phyloP scores from a whole-genome alignment of 2,329 filamentous ascomycete genomes.

The Aureobasidium pullulans region DNA sequence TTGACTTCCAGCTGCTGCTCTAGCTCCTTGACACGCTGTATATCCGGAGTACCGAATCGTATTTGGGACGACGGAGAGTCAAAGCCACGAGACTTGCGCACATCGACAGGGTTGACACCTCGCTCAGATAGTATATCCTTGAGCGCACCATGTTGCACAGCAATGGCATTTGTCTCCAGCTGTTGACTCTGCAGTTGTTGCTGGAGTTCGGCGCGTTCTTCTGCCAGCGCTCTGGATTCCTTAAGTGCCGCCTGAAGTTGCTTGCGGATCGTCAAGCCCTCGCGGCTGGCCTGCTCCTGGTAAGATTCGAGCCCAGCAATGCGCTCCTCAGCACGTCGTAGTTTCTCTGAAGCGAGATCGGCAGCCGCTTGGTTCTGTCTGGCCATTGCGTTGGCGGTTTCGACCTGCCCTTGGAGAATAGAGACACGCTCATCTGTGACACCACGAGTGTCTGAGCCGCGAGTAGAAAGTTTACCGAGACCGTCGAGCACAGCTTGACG shows the following conservation, averaged over 20 bases:
- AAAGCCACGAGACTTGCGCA: conserved; percentile 62
- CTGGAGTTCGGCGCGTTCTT: conserved; percentile 73
- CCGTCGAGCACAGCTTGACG: conserved; percentile 75
- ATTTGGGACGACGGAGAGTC: conserved; percentile 49
- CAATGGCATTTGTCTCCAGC: conserved; percentile 87
- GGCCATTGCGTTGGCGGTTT: conserved; percentile 69
- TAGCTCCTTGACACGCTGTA: conserved; percentile 70
- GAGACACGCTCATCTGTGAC: conserved; percentile 58
- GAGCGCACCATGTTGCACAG: conserved; percentile 84
- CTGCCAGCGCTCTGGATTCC: conserved; percentile 74
- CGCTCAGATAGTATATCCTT: conserved; percentile 89
- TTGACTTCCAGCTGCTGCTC: conserved; percentile 79
- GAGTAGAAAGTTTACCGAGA: conserved; percentile 62
- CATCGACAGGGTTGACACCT: conserved; percentile 70
- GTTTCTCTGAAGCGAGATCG: conserved; percentile 76
- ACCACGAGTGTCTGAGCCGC: conserved; percentile 44
- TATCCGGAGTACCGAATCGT: conserved; percentile 65
- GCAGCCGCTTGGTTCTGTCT: conserved; percentile 86
- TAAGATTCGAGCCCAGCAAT: conserved; percentile 95
- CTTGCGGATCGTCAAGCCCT: conserved; percentile 80
- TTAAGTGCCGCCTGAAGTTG: conserved; percentile 79
- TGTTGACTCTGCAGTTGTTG: conserved; percentile 78
- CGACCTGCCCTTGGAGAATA: conserved; percentile 72
- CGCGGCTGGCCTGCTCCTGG: conserved; percentile 92
- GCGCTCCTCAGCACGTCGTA: conserved; percentile 87